These are phyloP conservation scores for Boletellus ananiceps DNA, from an alignment of 768 basidiomycete genomes.

Conservation along the genomic window DNA sequence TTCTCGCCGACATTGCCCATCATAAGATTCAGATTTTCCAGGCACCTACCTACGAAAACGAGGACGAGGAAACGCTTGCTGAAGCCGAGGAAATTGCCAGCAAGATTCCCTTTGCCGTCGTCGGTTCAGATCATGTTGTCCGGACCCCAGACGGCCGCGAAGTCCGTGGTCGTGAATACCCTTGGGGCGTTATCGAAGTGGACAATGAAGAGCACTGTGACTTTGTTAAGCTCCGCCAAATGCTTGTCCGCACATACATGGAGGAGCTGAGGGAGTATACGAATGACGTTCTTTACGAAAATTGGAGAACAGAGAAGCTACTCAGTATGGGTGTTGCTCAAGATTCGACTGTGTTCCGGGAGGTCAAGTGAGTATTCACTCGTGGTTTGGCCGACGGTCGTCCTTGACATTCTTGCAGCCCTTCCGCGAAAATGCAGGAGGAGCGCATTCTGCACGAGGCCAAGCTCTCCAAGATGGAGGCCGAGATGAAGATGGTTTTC, in stretches of 20 bases:
- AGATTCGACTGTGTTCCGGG: slow-evolving; percentile 97
- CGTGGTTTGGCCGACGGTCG: background rate
- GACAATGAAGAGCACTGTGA: slow-evolving; percentile 99
- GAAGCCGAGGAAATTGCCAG: slow-evolving; percentile 97
- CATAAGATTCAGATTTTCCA: slow-evolving; percentile 98
- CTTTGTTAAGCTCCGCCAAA: slow-evolving; percentile 98
- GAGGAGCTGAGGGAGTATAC: slow-evolving; percentile 98
- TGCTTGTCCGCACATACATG: slow-evolving; percentile 99
- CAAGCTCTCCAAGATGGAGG: slow-evolving; percentile 98
- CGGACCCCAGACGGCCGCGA: slow-evolving; percentile 81
- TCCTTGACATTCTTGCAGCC: slow-evolving; percentile 47
- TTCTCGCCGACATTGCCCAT: slow-evolving; percentile 87
- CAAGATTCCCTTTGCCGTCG: slow-evolving; percentile 98
- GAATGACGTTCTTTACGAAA: slow-evolving; percentile 93
- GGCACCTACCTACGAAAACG: slow-evolving; percentile 95
- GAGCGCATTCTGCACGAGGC: slow-evolving; percentile 95
- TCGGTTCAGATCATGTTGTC: slow-evolving; percentile 87
- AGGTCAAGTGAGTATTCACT: slow-evolving; percentile 79
- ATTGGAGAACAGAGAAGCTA: slow-evolving; percentile 96
- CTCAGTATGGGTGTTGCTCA: slow-evolving; percentile 97
- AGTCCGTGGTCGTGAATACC: slow-evolving; percentile 93
- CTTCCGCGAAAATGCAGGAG: slow-evolving; percentile 92
- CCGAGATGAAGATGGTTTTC: slow-evolving; percentile 99
- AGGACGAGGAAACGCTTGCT: slow-evolving; percentile 96
- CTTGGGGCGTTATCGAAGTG: slow-evolving; percentile 98